phyloP scores from a whole-genome alignment of 306 rosid species.

The Fagus crenata region DNA sequence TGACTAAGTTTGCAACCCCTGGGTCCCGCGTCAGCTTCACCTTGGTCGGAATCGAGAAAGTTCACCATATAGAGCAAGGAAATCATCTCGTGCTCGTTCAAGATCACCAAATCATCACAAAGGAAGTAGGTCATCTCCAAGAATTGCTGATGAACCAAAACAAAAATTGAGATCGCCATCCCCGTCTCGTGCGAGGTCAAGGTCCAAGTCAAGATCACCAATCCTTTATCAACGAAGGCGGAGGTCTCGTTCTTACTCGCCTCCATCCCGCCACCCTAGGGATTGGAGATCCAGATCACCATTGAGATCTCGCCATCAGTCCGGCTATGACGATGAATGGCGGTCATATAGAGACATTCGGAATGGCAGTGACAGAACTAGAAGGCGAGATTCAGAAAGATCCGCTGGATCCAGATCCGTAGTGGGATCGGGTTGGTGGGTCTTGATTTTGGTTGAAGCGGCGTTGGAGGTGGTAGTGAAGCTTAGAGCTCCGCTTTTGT shows the following conservation, averaged over 20 bases:
- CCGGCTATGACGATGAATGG: conserved; percentile 56
- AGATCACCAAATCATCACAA: conserved; percentile 61
- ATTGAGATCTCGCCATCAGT: conserved; percentile 54
- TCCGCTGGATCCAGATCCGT: no score
- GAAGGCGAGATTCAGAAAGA: no score
- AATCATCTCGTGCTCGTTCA: conserved; percentile 52
- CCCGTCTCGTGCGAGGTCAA: conserved; percentile 52
- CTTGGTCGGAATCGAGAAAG: conserved; percentile 32
- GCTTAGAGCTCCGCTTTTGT: no score
- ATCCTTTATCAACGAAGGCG: conserved; percentile 59
- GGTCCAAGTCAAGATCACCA: conserved; percentile 86
- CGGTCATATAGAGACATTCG: conserved; percentile 40
- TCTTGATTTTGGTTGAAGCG: no score
- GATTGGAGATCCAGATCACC: conserved; percentile 83
- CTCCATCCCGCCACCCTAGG: conserved; percentile 54
- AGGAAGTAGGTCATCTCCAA: conserved; percentile 71
- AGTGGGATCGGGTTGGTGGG: no score
- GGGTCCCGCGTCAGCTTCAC: no score
- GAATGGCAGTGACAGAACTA: no score
- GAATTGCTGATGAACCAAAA: conserved; percentile 46
- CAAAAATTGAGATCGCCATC: conserved; percentile 63
- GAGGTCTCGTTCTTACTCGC: conserved; percentile 86
- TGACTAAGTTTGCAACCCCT: no score
- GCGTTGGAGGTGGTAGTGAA: no score
- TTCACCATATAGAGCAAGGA: conserved; percentile 66